Evolutionary conservation across 2,329 filamentous ascomycete species (phyloP), one percentile per base, ranked within the genome.

Genomic region (Cladorrhinum sp.): DNA sequence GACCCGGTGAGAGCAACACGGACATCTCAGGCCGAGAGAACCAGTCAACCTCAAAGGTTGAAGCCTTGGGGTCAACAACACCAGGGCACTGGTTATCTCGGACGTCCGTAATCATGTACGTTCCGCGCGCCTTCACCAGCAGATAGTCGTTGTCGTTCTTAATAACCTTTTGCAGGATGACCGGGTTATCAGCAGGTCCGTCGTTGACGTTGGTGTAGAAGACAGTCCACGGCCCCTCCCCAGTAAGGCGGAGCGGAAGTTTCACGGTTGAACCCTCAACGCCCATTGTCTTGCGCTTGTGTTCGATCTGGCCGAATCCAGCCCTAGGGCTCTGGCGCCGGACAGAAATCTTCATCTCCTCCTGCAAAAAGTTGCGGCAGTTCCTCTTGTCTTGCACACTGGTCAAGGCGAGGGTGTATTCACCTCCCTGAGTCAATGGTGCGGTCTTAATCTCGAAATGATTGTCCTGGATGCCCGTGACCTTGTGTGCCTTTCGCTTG

Each of bases 271-370:
- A 87, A 59, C 87, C 87, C 72, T 97, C 92, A 13, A 98, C 81
- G 13, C 90, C 90, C 69, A 87, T 85, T 49, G 92, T 82, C 60
- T 79, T 85, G 60, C 89, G 85, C 72, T 89, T 91, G 69, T 90
- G 90, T 65, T 97, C 93, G 45, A 98, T 80, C 55, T 90, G 80
- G 9, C 92, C 93, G 75, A 99, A 99, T 2, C 87, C 86, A 6
- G 85, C 93, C 67, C 92, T 89, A 7, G 95, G 95, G 66, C 90
- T 88, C 75, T 98, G 93, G 59, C 92, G 89, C 54, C 93, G 86
- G 54, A 98, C 95, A 12, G 88, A 85, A 62, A 99, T 90, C 75
- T 90, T 93, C 57, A 89, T 83, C 72, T 93, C 91, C 60, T 95
- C 90, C 69, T 95, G 90, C 59, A 98, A 76, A 71, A 90, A 89